These are phyloP conservation scores for Venturia nashicola DNA, from an alignment of 2,329 filamentous ascomycete genomes.

Conservation along the genomic window DNA sequence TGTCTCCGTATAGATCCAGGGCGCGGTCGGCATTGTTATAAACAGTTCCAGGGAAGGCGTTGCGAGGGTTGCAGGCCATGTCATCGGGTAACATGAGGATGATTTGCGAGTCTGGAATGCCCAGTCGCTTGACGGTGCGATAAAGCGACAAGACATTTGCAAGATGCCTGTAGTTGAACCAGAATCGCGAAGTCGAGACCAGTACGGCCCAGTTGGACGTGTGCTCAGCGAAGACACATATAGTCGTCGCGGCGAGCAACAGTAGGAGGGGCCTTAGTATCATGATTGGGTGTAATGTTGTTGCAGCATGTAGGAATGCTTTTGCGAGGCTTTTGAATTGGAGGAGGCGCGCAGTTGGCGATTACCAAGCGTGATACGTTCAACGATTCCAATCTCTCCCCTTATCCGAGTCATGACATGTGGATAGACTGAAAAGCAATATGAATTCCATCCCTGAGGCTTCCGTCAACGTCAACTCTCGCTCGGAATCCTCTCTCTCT, in stretches of 20 bases:
- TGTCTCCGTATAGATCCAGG: slow-evolving; percentile 93
- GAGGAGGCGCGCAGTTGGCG: too few species aligned
- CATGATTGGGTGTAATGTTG: neutral
- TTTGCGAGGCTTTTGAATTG: neutral
- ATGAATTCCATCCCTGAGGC: neutral
- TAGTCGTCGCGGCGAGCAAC: neutral
- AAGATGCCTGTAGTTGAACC: slow-evolving; percentile 99
- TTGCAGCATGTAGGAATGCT: neutral
- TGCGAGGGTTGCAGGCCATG: slow-evolving; percentile 98
- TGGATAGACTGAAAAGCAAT: neutral
- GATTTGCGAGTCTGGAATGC: slow-evolving; percentile 96
- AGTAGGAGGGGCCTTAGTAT: slow-evolving; percentile 4
- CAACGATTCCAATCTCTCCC: neutral
- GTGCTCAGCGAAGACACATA: slow-evolving; percentile 51
- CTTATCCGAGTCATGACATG: neutral
- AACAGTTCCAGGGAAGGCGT: slow-evolving; percentile 92
- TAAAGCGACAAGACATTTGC: slow-evolving; percentile 97
- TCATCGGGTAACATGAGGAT: slow-evolving; percentile 99
- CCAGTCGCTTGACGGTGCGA: slow-evolving; percentile 92
- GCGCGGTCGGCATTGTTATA: slow-evolving; percentile 97
- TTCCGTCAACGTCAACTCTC: too few species aligned
- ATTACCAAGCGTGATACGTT: neutral
- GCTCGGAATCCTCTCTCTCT: too few species aligned
- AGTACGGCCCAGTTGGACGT: slow-evolving; percentile 99
- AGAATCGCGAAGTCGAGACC: slow-evolving; percentile 97